Evolutionary conservation across 1,284 basidiomycete genomes (phyloP).

Genomic region (Ganoderma lucidum): DNA sequence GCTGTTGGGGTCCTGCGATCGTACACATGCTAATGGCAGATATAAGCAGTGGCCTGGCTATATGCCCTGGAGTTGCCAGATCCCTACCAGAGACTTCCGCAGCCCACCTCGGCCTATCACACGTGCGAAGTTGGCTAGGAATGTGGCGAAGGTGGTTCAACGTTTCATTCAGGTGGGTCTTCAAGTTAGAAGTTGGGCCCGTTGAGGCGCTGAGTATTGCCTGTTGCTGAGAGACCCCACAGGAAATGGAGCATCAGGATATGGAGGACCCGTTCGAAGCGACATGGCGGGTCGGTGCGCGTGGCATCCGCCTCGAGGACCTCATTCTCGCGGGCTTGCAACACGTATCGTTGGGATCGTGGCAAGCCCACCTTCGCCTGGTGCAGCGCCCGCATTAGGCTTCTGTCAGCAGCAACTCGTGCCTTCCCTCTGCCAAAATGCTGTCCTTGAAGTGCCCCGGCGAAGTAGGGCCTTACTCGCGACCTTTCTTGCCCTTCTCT

Average conservation of each 20-base stretch:
- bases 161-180: conserved; percentile 47
- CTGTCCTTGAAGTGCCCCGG: neutral
- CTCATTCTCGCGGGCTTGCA: conserved; percentile 77
- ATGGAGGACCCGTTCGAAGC: conserved; percentile 56
- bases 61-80: conserved; percentile 77
- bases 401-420: neutral
- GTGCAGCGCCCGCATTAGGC: conserved; percentile 25
- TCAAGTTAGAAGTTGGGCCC: no score
- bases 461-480: neutral
- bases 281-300: conserved; percentile 65
- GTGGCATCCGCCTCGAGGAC: conserved; percentile 66
- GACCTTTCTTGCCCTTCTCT: no score
- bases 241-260: conserved; percentile 53
- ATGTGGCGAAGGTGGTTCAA: conserved; percentile 47
- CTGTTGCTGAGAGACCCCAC: conserved; percentile 5
- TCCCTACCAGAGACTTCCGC: conserved; percentile 79
- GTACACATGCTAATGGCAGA: neutral
- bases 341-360: conserved; percentile 80
- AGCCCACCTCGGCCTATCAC: conserved; percentile 75
- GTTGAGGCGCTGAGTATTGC: neutral
- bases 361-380: conserved; percentile 79
- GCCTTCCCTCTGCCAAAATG: neutral
- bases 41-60: conserved; percentile 75
- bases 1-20: neutral
- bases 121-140: conserved; percentile 49